A percentile compares a stretch with the other conserved stretches of the same genome.
These are phyloP conservation scores for Alternaria sp. DNA, from an alignment of 2,329 filamentous ascomycete genomes.

Conservation along the genomic window DNA sequence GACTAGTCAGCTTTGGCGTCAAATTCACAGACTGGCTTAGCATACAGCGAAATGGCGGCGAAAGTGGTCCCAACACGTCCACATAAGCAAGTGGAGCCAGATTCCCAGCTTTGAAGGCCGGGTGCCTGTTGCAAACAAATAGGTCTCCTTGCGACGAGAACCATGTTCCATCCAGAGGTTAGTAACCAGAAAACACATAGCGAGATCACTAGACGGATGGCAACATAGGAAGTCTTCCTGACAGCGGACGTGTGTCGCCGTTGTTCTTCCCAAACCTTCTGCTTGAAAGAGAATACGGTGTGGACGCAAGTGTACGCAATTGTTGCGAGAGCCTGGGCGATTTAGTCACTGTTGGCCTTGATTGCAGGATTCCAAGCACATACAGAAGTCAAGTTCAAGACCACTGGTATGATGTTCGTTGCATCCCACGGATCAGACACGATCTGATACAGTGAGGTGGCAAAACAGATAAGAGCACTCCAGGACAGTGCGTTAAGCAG, in stretches of 20 bases:
- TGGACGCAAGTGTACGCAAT: constrained; percentile 45
- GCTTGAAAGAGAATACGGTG: constrained; percentile 41
- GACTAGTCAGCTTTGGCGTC: not conserved
- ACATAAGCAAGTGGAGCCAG: constrained; percentile 39
- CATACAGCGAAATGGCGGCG: constrained; percentile 44
- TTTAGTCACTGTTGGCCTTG: not conserved
- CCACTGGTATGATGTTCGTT: constrained; percentile 37
- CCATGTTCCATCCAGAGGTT: constrained; percentile 49
- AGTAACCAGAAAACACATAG: constrained; percentile 47
- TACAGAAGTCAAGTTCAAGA: constrained; percentile 44
- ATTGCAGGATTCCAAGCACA: constrained; percentile 6
- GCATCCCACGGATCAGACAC: constrained; percentile 34
- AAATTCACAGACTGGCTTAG: not conserved
- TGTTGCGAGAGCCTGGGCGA: constrained; percentile 39
- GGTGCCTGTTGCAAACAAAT: constrained; percentile 33
- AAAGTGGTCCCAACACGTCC: constrained; percentile 40
- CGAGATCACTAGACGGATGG: constrained; percentile 39
- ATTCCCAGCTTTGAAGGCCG: constrained; percentile 39
- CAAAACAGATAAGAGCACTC: constrained; percentile 38
- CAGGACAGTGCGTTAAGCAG: constrained; percentile 45
- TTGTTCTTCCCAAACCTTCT: constrained; percentile 38
- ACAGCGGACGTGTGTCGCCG: constrained; percentile 25
- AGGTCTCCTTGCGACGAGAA: constrained; percentile 46
- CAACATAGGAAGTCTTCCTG: constrained; percentile 42
- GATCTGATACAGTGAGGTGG: constrained; percentile 39